A percentile compares a stretch with the other conserved stretches of the same genome.
Conservation (phyloP, 768 basidiomycete genomes). For the Serendipita vermifera region DNA sequence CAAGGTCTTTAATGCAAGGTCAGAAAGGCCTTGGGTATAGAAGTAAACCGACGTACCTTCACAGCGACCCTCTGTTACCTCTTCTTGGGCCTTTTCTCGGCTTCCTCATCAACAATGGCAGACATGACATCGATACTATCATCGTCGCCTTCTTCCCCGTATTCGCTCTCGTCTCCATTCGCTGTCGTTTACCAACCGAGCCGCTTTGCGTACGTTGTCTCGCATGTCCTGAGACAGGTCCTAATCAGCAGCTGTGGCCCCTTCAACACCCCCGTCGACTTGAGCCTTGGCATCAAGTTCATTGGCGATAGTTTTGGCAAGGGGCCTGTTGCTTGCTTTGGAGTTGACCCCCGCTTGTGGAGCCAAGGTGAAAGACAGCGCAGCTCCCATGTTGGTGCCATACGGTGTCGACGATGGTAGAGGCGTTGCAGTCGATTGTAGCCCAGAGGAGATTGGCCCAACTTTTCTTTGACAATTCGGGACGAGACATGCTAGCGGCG, state of each 20-base stretch:
- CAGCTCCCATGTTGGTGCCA: background rate
- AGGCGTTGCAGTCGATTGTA: slow-evolving; percentile 37
- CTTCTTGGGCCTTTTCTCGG: slow-evolving; percentile 36
- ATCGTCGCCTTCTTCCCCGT: slow-evolving; percentile 55
- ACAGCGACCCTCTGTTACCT: slow-evolving; percentile 43
- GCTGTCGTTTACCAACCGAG: slow-evolving; percentile 26
- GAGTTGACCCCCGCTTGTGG: slow-evolving; percentile 16
- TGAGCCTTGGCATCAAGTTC: slow-evolving; percentile 31
- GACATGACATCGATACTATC: slow-evolving; percentile 97
- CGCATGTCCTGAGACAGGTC: slow-evolving; percentile 71
- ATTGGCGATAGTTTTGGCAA: slow-evolving; percentile 37
- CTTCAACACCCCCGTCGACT: slow-evolving; percentile 38
- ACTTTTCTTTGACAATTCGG: slow-evolving; percentile 26
- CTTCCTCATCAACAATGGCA: slow-evolving; percentile 39
- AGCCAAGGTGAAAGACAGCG: background rate
- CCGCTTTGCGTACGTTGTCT: slow-evolving; percentile 60
- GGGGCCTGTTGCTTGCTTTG: slow-evolving; percentile 37
- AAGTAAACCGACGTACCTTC: slow-evolving; percentile 20
- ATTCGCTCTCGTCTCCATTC: slow-evolving; percentile 33
- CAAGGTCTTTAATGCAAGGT: slow-evolving; percentile 5
- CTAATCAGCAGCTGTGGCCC: slow-evolving; percentile 87
- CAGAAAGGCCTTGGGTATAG: background rate
- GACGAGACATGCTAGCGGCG: slow-evolving; percentile 1
- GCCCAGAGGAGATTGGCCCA: slow-evolving; percentile 32
- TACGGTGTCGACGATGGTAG: slow-evolving; percentile 29